These are phyloP conservation scores for Xylaria cubensis DNA, from an alignment of 495 filamentous ascomycete genomes.

Conservation along the genomic window DNA sequence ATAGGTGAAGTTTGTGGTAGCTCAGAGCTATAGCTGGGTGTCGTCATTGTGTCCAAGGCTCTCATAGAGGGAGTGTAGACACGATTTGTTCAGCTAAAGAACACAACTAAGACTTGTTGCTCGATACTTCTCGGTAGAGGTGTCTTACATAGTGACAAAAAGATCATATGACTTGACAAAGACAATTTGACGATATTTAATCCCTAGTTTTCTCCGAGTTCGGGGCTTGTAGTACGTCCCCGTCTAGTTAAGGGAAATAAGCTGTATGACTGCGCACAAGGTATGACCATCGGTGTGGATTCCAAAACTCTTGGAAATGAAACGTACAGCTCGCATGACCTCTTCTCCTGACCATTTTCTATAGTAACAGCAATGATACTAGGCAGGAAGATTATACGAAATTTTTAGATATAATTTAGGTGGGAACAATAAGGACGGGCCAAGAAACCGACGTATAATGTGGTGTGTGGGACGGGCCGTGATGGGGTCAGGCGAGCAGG, in stretches of 20 bases:
- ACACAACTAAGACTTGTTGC: background rate
- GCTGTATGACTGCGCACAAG: background rate
- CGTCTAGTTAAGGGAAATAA: too few relatives aligned
- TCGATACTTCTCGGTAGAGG: background rate
- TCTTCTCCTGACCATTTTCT: constrained; percentile 2
- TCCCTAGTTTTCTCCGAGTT: constrained; percentile 1
- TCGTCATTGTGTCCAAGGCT: background rate
- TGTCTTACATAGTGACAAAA: background rate
- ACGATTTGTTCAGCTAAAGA: background rate
- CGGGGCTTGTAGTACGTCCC: background rate
- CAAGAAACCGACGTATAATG: background rate
- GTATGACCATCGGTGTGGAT: background rate
- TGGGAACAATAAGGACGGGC: background rate
- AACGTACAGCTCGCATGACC: background rate
- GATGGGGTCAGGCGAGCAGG: constrained; percentile 17
- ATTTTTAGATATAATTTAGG: background rate
- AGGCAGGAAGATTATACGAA: background rate
- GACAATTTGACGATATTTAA: constrained; percentile 4
- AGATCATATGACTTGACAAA: background rate
- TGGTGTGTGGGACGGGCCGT: constrained; percentile 17
- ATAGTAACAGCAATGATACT: background rate
- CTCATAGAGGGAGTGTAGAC: background rate
- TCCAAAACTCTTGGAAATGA: background rate
- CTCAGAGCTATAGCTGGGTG: background rate
- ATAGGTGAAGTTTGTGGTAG: background rate